Conservation (phyloP, 305 asterid genomes). For the Stenogyne calaminthoides region DNA sequence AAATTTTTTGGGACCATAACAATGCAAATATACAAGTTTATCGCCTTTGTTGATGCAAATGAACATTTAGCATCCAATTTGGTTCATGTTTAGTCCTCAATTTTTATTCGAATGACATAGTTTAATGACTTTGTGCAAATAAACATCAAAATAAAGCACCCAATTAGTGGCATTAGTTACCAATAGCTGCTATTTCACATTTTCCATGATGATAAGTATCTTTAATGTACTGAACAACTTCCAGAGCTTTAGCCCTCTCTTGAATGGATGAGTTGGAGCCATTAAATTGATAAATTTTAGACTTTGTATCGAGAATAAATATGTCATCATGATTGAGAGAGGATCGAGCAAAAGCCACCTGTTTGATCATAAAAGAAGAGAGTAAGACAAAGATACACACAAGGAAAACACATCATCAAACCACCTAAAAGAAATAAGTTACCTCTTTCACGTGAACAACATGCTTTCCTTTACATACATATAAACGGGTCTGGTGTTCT, state of each 20-base stretch:
- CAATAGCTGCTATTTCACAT: conserved; percentile 86
- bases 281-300: conserved; percentile 78
- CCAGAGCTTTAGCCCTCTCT: conserved; percentile 95
- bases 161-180: conserved; percentile 39
- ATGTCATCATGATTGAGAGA: conserved; percentile 86
- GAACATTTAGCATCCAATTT: background rate
- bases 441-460: conserved; percentile 88
- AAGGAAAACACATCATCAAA: conserved; percentile 1
- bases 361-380: conserved; percentile 35
- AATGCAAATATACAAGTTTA: background rate
- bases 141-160: conserved; percentile 20
- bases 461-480: conserved; percentile 81
- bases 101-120: background rate
- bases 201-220: conserved; percentile 81
- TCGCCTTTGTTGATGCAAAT: background rate
- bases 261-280: conserved; percentile 87
- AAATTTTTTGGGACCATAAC: background rate
- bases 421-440: conserved; percentile 20
- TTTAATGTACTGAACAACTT: conserved; percentile 81
- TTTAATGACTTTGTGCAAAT: background rate
- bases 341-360: conserved; percentile 86
- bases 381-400: conserved; percentile 3
- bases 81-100: background rate
- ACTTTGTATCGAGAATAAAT: conserved; percentile 76
- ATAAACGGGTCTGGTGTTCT: conserved; percentile 64